phyloP scores from a whole-genome alignment of 495 filamentous ascomycete species.

The Penicillium roqueforti region DNA sequence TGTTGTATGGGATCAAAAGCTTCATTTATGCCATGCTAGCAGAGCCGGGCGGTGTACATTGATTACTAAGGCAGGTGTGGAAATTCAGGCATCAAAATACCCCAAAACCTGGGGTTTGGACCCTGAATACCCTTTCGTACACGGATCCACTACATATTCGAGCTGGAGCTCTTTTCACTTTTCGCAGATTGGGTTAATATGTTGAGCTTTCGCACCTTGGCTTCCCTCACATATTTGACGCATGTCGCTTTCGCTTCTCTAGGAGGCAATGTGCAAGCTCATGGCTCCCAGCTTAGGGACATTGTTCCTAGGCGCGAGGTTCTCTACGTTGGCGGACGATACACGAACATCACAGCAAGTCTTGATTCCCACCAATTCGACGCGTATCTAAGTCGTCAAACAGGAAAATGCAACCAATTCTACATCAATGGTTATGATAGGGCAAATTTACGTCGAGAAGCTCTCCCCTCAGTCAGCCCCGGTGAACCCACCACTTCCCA shows the following conservation, averaged over 20 bases:
- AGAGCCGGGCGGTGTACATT: no score
- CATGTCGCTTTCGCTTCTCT: not conserved
- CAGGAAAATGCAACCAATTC: not conserved
- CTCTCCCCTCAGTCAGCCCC: constrained; percentile 26
- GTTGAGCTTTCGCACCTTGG: not conserved
- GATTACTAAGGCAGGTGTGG: no score
- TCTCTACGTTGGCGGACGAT: constrained; percentile 18
- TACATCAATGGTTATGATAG: constrained; percentile 1
- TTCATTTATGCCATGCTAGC: no score
- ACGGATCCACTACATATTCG: no score
- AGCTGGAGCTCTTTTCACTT: not conserved
- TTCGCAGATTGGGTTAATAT: not conserved
- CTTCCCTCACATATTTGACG: not conserved
- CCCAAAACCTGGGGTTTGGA: no score
- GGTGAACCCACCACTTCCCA: constrained; percentile 25
- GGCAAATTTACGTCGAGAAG: constrained; percentile 49
- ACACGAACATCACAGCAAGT: constrained; percentile 14
- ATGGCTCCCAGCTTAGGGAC: constrained; percentile 2
- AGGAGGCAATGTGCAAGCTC: constrained; percentile 3
- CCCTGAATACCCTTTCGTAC: no score
- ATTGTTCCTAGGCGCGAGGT: constrained; percentile 3
- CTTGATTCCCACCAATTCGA: not conserved
- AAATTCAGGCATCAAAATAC: no score
- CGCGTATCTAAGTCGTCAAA: not conserved
- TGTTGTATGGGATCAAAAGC: no score